Evolutionary conservation across 768 basidiomycete genomes (phyloP).

Genomic region (Gyrodon lividus): DNA sequence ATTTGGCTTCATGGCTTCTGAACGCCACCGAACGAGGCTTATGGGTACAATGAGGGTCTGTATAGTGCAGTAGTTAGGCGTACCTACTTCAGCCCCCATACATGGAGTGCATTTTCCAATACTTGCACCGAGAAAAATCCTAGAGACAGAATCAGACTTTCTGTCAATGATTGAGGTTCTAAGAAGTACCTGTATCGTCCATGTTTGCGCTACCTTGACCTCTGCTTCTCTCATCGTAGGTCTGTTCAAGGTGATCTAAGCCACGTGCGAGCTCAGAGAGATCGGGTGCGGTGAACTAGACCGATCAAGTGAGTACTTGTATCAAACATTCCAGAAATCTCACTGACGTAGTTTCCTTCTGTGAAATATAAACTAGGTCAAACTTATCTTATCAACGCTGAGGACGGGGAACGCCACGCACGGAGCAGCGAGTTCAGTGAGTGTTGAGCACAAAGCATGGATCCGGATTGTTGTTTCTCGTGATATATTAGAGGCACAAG

Average conservation of each 20-base stretch:
- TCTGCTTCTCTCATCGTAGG: conserved; percentile 49
- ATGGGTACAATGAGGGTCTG: conserved; percentile 4
- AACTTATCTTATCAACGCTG: conserved; percentile 41
- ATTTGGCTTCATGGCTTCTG: conserved; percentile 75
- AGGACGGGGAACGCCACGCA: conserved; percentile 38
- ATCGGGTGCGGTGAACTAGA: conserved; percentile 76
- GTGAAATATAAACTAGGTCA: conserved; percentile 6
- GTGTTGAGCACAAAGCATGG: conserved; percentile 87
- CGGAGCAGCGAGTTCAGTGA: conserved; percentile 80
- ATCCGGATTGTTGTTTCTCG: conserved; percentile 73
- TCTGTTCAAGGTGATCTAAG: conserved; percentile 64
- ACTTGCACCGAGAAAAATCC: conserved; percentile 94
- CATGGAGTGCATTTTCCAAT: conserved; percentile 76
- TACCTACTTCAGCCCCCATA: conserved; percentile 78
- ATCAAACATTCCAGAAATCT: background rate
- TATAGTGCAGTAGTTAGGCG: conserved; percentile 1
- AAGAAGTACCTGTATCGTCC: conserved; percentile 78
- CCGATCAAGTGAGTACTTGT: conserved; percentile 14
- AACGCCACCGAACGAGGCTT: conserved; percentile 83
- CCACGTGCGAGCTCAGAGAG: conserved; percentile 70
- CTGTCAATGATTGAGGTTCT: background rate
- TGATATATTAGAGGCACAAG: conserved; percentile 67
- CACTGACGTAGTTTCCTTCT: conserved; percentile 52
- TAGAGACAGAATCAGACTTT: conserved; percentile 25
- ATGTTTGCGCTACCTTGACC: conserved; percentile 67